phyloP scores from a whole-genome alignment of 176 grass and related monocot genomes.

The Dactylis glomerata region DNA sequence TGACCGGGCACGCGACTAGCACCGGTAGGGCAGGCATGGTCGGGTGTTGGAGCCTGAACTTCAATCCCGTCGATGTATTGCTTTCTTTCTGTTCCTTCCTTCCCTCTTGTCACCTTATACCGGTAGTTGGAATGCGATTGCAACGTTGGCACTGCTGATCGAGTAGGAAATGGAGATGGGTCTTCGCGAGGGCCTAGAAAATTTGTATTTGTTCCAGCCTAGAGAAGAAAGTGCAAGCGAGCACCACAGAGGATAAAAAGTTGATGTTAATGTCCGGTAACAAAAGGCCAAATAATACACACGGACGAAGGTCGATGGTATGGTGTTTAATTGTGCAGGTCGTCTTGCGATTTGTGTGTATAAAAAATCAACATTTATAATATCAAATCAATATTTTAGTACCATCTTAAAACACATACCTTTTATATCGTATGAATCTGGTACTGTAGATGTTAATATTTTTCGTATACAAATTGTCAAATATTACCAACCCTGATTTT shows the following conservation, averaged over 20 bases:
- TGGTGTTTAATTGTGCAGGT: not conserved
- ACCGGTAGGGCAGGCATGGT: not conserved
- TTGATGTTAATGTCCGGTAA: not conserved
- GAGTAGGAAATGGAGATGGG: not conserved
- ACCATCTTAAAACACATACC: too few species aligned
- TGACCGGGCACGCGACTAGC: constrained; percentile 4
- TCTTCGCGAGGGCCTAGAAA: not conserved
- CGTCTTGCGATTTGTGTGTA: not conserved
- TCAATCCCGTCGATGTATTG: not conserved
- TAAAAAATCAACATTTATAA: too few species aligned
- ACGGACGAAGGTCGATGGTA: not conserved
- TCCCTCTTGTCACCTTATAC: not conserved
- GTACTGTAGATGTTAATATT: too few species aligned
- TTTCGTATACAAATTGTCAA: too few species aligned
- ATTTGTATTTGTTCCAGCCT: not conserved
- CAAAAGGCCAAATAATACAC: not conserved
- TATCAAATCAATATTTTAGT: too few species aligned
- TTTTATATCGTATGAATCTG: too few species aligned
- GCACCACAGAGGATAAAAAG: not conserved
- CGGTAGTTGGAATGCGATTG: too few species aligned
- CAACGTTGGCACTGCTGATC: not conserved
- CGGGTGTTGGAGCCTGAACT: not conserved
- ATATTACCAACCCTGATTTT: too few species aligned
- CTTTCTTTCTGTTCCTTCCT: not conserved
- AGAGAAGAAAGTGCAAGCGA: not conserved